Evolutionary conservation across 768 basidiomycete genomes (phyloP).

Genomic region (Tulasnella sp.): DNA sequence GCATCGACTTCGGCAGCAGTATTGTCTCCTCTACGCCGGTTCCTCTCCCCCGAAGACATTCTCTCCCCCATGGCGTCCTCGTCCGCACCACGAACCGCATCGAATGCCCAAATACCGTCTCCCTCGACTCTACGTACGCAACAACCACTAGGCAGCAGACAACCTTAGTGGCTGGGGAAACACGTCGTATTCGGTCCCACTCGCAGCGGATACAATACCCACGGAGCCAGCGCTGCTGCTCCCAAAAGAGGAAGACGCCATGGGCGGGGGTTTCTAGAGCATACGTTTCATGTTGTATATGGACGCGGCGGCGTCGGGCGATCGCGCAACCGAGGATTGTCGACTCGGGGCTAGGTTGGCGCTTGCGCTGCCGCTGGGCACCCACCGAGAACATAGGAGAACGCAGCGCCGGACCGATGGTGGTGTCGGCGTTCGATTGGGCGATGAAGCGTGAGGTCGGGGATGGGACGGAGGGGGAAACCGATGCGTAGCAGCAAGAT

Average conservation of each 20-base stretch:
- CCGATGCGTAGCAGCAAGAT: background rate
- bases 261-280: background rate
- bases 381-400: background rate
- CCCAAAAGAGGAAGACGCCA: background rate
- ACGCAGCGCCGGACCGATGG: background rate
- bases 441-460: background rate
- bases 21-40: background rate
- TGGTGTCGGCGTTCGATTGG: background rate
- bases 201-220: background rate
- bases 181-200: background rate
- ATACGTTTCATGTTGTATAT: slow-evolving; percentile 1
- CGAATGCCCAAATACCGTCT: background rate
- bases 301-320: background rate
- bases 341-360: background rate
- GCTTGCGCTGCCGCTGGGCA: background rate
- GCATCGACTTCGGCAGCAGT: background rate
- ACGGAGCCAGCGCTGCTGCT: background rate
- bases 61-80: background rate
- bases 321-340: background rate
- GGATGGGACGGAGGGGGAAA: background rate
- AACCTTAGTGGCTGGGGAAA: background rate
- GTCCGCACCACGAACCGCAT: background rate
- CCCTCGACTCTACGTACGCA: background rate
- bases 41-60: background rate
- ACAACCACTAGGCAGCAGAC: background rate